Conservation (phyloP, 495 filamentous ascomycete species). For the Aspergillus avenaceus region DNA sequence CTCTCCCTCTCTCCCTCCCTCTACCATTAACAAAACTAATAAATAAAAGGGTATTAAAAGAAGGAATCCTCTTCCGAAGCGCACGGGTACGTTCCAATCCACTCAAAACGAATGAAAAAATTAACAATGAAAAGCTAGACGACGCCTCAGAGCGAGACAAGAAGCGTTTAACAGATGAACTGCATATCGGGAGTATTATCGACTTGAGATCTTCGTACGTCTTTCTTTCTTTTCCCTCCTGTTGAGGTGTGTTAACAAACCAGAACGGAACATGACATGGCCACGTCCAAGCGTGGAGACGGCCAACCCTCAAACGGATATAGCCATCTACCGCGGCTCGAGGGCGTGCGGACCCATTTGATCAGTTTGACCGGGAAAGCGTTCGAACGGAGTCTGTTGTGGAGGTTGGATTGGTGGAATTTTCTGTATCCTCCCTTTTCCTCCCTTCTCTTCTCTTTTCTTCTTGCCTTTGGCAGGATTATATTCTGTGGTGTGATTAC, state of each 20-base stretch:
- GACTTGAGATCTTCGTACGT: slow-evolving; percentile 74
- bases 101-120: too few species aligned
- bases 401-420: slow-evolving; percentile 63
- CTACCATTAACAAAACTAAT: neutral
- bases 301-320: slow-evolving; percentile 15
- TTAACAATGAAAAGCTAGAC: slow-evolving; percentile 52
- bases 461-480: neutral
- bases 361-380: slow-evolving; percentile 70
- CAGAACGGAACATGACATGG: slow-evolving; percentile 70
- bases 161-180: slow-evolving; percentile 52
- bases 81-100: slow-evolving; percentile 63
- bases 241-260: slow-evolving; percentile 10
- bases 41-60: slow-evolving; percentile 52
- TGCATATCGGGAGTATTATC: slow-evolving; percentile 65
- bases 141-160: slow-evolving; percentile 66
- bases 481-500: too few species aligned
- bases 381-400: slow-evolving; percentile 65
- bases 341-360: slow-evolving; percentile 52
- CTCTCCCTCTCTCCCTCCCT: neutral
- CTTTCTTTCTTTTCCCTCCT: neutral
- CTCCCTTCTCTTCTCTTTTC: slow-evolving; percentile 2
- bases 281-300: slow-evolving; percentile 54
- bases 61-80: slow-evolving; percentile 70
- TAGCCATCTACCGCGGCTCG: slow-evolving; percentile 51
- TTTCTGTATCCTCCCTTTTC: slow-evolving; percentile 45